These are phyloP conservation scores for Knufia fluminis DNA, from an alignment of 2,329 filamentous ascomycete species.

Conservation along the genomic window DNA sequence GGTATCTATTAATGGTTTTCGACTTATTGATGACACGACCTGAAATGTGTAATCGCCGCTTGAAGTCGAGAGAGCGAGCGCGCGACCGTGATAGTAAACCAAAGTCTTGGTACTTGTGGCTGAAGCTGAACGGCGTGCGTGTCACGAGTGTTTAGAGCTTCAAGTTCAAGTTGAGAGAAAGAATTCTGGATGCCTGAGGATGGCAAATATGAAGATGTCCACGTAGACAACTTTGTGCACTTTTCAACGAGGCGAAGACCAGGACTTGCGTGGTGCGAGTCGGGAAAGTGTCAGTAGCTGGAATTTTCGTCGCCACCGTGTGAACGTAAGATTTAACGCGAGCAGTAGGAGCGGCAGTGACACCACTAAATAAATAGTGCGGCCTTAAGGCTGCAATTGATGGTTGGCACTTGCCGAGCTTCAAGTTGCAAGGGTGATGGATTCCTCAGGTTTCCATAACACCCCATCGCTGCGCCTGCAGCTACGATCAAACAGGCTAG, in stretches of 20 bases:
- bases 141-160: no score
- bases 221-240: not conserved
- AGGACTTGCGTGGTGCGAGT: not conserved
- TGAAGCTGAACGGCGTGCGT: not conserved
- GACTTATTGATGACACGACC: not conserved
- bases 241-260: not conserved
- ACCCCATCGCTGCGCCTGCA: not conserved
- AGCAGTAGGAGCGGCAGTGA: not conserved
- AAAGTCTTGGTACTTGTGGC: not conserved
- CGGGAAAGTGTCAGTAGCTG: not conserved
- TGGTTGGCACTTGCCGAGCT: no score
- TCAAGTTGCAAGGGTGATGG: no score
- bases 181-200: constrained; percentile 1
- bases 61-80: no score
- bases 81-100: not conserved
- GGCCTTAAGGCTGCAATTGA: not conserved
- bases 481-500: not conserved
- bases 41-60: not conserved
- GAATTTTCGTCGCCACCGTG: not conserved
- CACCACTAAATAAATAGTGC: not conserved
- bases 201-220: not conserved
- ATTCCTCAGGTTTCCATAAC: not conserved
- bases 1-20: not conserved
- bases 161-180: no score
- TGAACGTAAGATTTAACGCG: no score